These are phyloP conservation scores for Noccaea bulbosa DNA, from an alignment of 345 rosid genomes.

Conservation along the genomic window DNA sequence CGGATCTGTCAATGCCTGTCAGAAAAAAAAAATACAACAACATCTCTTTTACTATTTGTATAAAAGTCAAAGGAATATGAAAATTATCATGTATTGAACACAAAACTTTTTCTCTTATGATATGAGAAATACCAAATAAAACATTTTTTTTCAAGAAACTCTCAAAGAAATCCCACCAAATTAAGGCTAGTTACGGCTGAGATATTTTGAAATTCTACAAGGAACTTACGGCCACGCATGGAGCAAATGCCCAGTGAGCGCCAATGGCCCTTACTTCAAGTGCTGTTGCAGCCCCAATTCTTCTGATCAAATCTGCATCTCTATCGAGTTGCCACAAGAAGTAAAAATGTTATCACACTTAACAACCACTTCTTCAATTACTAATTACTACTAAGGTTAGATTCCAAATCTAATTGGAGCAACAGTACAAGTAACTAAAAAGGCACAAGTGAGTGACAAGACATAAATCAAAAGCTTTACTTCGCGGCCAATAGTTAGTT, in stretches of 20 bases:
- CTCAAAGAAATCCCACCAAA: neutral
- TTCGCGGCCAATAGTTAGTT: neutral
- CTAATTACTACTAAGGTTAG: neutral
- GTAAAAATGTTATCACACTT: neutral
- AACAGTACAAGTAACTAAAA: neutral
- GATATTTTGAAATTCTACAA: neutral
- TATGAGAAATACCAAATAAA: neutral
- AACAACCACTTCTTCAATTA: constrained; percentile 12
- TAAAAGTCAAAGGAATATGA: too few relatives aligned
- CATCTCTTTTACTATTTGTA: neutral
- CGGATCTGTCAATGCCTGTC: constrained; percentile 57
- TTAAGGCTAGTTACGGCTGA: neutral
- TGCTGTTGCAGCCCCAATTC: constrained; percentile 81
- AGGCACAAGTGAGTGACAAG: neutral
- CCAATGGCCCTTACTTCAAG: constrained; percentile 92
- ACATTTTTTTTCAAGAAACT: neutral
- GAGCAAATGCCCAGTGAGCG: constrained; percentile 85
- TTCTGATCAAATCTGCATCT: constrained; percentile 69
- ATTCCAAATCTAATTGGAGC: neutral
- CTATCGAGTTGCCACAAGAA: constrained; percentile 38
- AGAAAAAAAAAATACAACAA: neutral
- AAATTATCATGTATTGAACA: neutral
- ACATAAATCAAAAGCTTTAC: neutral
- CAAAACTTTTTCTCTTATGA: neutral
- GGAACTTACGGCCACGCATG: constrained; percentile 80